These are phyloP conservation scores for Yarrowia galli DNA, from an alignment of 1,139 yeast genomes.

Conservation along the genomic window DNA sequence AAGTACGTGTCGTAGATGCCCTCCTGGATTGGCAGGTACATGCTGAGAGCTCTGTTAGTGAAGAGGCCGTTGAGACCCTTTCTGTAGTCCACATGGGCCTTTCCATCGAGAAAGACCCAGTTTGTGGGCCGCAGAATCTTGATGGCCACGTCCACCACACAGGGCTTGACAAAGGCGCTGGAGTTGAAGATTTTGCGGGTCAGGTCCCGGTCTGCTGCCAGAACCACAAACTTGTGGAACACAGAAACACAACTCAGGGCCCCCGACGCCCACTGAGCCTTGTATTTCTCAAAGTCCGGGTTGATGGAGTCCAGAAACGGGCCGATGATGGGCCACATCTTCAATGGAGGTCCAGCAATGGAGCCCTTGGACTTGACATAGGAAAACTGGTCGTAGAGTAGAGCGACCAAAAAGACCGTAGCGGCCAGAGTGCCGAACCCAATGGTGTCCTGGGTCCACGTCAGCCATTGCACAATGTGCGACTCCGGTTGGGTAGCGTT, in stretches of 20 bases:
- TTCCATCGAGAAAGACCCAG: slow-evolving; percentile 98
- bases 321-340: slow-evolving; percentile 93
- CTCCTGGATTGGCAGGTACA: slow-evolving; percentile 85
- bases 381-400: slow-evolving; percentile 80
- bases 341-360: slow-evolving; percentile 87
- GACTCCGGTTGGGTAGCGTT: slow-evolving; percentile 29
- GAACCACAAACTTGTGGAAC: slow-evolving; percentile 96
- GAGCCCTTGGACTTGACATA: slow-evolving; percentile 82
- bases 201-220: slow-evolving; percentile 88
- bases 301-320: slow-evolving; percentile 95
- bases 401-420: slow-evolving; percentile 58
- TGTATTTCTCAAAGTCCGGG: slow-evolving; percentile 93
- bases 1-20: slow-evolving; percentile 81
- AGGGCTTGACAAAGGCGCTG: slow-evolving; percentile 90
- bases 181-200: slow-evolving; percentile 88
- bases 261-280: slow-evolving; percentile 93
- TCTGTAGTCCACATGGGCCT: slow-evolving; percentile 92
- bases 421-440: slow-evolving; percentile 57
- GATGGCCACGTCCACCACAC: slow-evolving; percentile 96
- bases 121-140: slow-evolving; percentile 92
- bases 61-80: slow-evolving; percentile 88
- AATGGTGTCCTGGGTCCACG: slow-evolving; percentile 38
- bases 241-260: slow-evolving; percentile 94
- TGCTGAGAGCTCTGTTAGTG: slow-evolving; percentile 80
- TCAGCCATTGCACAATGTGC: slow-evolving; percentile 36